Base-by-base conservation (phyloP, 345 rosid genomes). In the Euphorbia peplus region DNA sequence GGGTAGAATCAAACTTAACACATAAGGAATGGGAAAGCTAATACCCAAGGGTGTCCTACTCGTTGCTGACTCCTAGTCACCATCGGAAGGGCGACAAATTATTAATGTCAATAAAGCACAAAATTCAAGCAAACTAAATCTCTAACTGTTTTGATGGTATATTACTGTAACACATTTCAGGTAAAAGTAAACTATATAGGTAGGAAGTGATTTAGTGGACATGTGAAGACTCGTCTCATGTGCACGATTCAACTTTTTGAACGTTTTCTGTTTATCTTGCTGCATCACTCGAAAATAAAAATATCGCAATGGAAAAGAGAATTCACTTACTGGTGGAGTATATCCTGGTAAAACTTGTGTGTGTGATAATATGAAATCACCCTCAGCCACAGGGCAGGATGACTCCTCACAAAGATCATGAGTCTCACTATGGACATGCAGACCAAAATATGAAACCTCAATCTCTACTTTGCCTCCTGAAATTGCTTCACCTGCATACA, bases 371-470 rank as follows among this genome's bases (percentile, higher is more conserved):
- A 87, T 71, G 70, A 95, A 95, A 66, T 91, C 87, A n/a, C 99
- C 96, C 42, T 51, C 76, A 16, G 93, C 44, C 15, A 91, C 93
- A 15, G 96, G 97, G 82, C 96, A 88, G 35, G 77, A 81, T 5
- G 99, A 91, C 86, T 91, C 93, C 12, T 70, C 74, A 47, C 96
- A 86, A 68, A 95, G 96, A 70, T 90, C 82, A 79, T 90, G 91
- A 21, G 85, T 82, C 87, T 95, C 98, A 10, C 80, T 82, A 66
- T 91, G 88, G 48, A 95, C 80, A 69, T 82, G 90, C 85, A 85
- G 85, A 68, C 95, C 93, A 65, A 95, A 91, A 86, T 88, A 95
- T 5, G 95, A 79, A 51, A 95, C 99, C 35, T 88, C 93, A 11
- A 95, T 88, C 71, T 71, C 85, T 80, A 95, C 41, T 72, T 91